Base-by-base conservation (phyloP, 2,329 filamentous ascomycete genomes). In the Epichloe sibirici region DNA sequence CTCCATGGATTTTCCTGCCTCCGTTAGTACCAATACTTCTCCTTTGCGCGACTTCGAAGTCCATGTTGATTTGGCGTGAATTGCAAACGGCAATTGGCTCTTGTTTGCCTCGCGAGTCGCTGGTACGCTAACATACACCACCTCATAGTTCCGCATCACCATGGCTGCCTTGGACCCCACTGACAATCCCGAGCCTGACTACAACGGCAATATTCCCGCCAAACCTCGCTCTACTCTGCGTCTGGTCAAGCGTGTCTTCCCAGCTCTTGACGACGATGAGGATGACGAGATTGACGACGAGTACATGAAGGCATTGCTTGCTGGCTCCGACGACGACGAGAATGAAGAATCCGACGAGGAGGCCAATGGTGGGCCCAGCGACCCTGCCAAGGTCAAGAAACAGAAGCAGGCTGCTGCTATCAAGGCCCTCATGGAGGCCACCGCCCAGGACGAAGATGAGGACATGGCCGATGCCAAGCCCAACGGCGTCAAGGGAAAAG, bases 121-220 rank as follows among this genome's bases (percentile, higher is more conserved):
- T 39, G 28, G 5, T 47, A 37, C 57, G 56, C 66, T 70, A 57
- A 72, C 57, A 58, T 37, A n/a, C 4, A 34, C 44, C 49, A 48
- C 48, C 37, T 51, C 42, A 31, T 64, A 95, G 90, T 94, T 96
- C 74, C 89, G 89, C 69, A 89, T 98, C 66, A 97, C 90, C 64
- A 98, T 98, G 93, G 93, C 94, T 64, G 93, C 93, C 59, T 85
- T 98, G 68, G 91, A 98, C 68, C 93, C 93, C 54, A 89, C 82
- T 64, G 87, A 87, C 62, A 77, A 82, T 61, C 78, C 83, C 38
- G 79, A 88, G 68, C 76, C 76, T 54, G 82, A 84, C 60, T 76
- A 77, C 53, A 77, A 79, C 50, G 78, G 76, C 62, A 81, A 83
- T 63, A 70, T 79, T 55, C 79, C 79, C 62, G 69, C 72, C 53